Percentiles rank a stretch among this genome's conserved stretches.
Conservation (phyloP, 305 asterid species). For the Fraxinus greggii region DNA sequence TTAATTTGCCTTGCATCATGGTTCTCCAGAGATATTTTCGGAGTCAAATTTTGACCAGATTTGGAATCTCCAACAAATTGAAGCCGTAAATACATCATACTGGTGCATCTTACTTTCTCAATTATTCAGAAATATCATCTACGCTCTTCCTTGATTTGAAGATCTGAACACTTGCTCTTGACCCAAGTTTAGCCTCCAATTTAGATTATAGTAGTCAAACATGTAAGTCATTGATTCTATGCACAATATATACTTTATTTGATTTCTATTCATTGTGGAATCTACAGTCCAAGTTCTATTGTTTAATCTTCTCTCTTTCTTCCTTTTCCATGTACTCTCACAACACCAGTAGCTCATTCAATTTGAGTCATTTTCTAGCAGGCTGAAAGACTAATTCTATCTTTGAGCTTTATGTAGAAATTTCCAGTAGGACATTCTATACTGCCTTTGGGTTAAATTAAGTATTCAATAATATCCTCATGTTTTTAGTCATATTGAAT, state of each 20-base stretch:
- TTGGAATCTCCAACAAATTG: neutral
- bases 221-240: neutral
- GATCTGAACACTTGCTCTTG: neutral
- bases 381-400: neutral
- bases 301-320: neutral
- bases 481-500: neutral
- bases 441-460: neutral
- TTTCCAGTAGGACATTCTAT: neutral
- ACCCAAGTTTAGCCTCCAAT: neutral
- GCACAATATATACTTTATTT: neutral
- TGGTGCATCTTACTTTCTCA: neutral
- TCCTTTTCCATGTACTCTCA: neutral
- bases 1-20: neutral
- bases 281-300: neutral
- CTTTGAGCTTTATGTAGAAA: neutral
- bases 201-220: neutral
- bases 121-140: neutral
- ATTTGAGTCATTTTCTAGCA: neutral
- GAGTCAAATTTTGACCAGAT: neutral
- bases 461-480: neutral
- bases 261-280: neutral
- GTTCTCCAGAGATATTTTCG: neutral
- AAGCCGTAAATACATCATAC: neutral
- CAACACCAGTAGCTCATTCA: neutral
- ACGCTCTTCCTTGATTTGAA: neutral